Evolutionary conservation across 2,329 filamentous ascomycete genomes (phyloP), one percentile per base, ranked within the genome.

Genomic region (Penicillium nordicum): DNA sequence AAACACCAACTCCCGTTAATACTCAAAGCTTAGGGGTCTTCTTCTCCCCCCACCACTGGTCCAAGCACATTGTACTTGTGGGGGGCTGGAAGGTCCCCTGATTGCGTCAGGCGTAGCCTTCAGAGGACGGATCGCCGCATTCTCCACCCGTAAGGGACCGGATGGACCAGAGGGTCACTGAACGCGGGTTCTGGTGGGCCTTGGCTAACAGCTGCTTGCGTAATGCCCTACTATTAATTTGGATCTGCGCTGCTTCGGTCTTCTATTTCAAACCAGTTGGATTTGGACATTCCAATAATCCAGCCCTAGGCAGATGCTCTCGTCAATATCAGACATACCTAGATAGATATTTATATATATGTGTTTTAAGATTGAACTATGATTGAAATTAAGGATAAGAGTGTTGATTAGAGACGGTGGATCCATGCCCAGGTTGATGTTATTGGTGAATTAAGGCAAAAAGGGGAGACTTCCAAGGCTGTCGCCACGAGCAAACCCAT

Each of bases 71-170:
- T 36, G 40, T 36, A 30, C 49, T 45, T 51, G 49, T 36, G 49
- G 38, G 49, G 21, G 32, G 16, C 16, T 27, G 23, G 8, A 43
- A 43, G 40, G 40, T 48, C 38, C 42, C 44, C 40, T 55, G 53
- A 69, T 70, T 67, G 69, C 68, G 66, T 64, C 57, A 69, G 62
- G 61, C 53, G 63, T 60, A 63, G 62, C 63, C 62, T 62, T 63
- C 32, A 30, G 53, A 55, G 40, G 46, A 40, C 62, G 71, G 49
- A 73, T 73, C 70, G 71, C 64, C 69, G 67, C 67, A 69, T 70
- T 69, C 70, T 59, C 71, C 71, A 73, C 71, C 60, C 53, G 64
- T 64, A 72, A 72, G 69, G 71, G 70, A 72, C 70, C 67, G 61
- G 67, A 67, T 69, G 66, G 65, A 66, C 65, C 69, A 69, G 62